Base-by-base conservation (phyloP, 2,329 filamentous ascomycete genomes). In the Graphilbum ipis-grandicollis region DNA sequence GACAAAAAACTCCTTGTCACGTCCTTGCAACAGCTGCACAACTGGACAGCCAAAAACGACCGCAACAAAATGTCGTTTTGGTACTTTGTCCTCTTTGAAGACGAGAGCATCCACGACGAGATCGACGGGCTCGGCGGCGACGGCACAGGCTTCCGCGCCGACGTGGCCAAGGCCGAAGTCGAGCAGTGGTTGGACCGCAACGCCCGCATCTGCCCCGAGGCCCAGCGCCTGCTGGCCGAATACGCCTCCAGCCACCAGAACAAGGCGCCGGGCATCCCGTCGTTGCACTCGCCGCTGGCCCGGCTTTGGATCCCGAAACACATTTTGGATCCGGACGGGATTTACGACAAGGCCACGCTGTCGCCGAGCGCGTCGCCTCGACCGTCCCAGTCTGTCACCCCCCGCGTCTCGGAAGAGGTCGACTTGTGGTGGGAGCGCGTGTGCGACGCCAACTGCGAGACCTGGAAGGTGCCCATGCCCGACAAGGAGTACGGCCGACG, bases 41-140 rank as follows among this genome's bases (percentile, higher is more conserved):
- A 79, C 50, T 77, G 74, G 71, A 75, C 71, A 1, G 72, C 73
- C 39, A 75, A 75, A 42, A 74, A 78, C 46, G 73, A 78, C 47
- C 59, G 74, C 26, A 77, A 77, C 52, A 79, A 79, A 50, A 78
- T 77, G 71, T 63, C 68, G 0, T 78, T 79, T 41, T 79, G 74
- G 73, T 70, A 68, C 39, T 69, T 73, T 37, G 69, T 77, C 21
- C 55, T 79, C 8, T 76, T 76, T 38, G 72, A 78, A 37, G 70
- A 66, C 30, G 58, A 71, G 22, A 56, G 55, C 3, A 53, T 59
- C 22, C 59, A 59, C 9, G 59, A 60, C 33, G 60, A 64, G 2
- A 64, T 71, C 28, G 68, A 75, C 39, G 56, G 56, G 3, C 54
- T 66, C n/a, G 55, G 60, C 22, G 54, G 60, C 28, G 65, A 72